These are phyloP conservation scores for Podaxis carcinomalis DNA, from an alignment of 768 basidiomycete species.

Conservation along the genomic window DNA sequence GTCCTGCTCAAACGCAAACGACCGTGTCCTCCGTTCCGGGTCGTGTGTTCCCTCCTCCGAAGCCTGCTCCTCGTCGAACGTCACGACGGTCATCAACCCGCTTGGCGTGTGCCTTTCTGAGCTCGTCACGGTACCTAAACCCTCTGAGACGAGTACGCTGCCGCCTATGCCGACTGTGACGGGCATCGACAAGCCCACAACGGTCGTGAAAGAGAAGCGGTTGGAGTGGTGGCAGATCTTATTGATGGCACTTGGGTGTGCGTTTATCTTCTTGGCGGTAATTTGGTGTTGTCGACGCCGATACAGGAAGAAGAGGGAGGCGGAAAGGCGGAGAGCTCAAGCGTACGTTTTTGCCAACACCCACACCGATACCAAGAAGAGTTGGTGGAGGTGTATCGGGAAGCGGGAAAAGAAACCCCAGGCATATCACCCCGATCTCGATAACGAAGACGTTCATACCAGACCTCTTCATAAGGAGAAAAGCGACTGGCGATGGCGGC, in stretches of 20 bases:
- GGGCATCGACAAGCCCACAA: constrained; percentile 49
- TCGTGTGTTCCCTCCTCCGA: constrained; percentile 41
- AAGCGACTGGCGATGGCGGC: constrained; percentile 17
- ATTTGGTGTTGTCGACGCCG: constrained; percentile 69
- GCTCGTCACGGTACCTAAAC: constrained; percentile 47
- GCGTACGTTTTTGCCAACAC: constrained; percentile 4
- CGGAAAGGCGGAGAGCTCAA: constrained; percentile 25
- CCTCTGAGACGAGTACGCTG: constrained; percentile 43
- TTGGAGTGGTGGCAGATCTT: constrained; percentile 85
- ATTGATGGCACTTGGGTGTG: constrained; percentile 78
- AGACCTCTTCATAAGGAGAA: neutral
- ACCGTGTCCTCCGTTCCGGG: constrained; percentile 58
- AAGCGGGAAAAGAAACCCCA: neutral
- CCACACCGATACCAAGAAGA: neutral
- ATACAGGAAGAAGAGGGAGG: constrained; percentile 61
- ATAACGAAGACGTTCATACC: neutral
- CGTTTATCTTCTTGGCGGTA: constrained; percentile 69
- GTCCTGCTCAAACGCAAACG: constrained; percentile 60
- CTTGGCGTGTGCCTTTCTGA: constrained; percentile 81
- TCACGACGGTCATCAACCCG: constrained; percentile 53
- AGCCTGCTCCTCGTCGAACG: constrained; percentile 48
- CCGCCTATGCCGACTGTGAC: constrained; percentile 53
- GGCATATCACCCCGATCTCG: constrained; percentile 3
- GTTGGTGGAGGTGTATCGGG: neutral
- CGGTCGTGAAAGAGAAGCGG: constrained; percentile 30